Conservation (phyloP, 495 filamentous ascomycete species). For the Trichoderma asperelloides region DNA sequence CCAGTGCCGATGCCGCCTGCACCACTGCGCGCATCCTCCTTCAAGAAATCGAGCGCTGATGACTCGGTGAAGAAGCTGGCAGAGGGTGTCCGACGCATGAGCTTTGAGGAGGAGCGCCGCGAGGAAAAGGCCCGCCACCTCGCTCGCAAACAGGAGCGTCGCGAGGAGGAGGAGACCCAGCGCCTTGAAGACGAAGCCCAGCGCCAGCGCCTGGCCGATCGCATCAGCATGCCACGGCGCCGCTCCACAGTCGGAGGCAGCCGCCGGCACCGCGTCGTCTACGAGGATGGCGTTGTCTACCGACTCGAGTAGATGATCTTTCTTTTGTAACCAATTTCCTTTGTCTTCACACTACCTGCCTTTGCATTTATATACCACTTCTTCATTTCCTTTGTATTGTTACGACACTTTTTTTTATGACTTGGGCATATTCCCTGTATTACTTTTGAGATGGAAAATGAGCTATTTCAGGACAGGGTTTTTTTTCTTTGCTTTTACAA, state of each 20-base stretch:
- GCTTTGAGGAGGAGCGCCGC: neutral
- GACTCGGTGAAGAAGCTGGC: constrained; percentile 6
- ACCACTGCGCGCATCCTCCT: neutral
- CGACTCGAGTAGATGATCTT: neutral
- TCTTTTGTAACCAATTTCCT: neutral
- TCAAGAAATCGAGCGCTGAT: neutral
- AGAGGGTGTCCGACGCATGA: constrained; percentile 1
- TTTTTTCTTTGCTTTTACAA: neutral
- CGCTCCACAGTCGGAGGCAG: constrained; percentile 6
- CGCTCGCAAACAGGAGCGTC: neutral
- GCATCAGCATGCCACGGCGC: constrained; percentile 5
- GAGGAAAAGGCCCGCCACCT: neutral
- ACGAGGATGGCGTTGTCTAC: constrained; percentile 8
- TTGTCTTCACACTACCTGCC: neutral
- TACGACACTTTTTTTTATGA: neutral
- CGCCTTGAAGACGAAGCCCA: constrained; percentile 5
- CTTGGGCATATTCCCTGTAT: neutral
- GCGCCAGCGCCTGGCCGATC: constrained; percentile 7
- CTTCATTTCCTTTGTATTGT: neutral
- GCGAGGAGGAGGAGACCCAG: constrained; percentile 10
- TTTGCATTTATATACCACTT: neutral
- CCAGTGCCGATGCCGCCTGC: constrained; percentile 9
- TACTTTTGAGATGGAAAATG: neutral
- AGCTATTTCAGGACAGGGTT: neutral
- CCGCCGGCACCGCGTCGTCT: constrained; percentile 10